Base-by-base conservation (phyloP, 1,139 yeast species). In the Yamadazyma kanchanaburiensis region DNA sequence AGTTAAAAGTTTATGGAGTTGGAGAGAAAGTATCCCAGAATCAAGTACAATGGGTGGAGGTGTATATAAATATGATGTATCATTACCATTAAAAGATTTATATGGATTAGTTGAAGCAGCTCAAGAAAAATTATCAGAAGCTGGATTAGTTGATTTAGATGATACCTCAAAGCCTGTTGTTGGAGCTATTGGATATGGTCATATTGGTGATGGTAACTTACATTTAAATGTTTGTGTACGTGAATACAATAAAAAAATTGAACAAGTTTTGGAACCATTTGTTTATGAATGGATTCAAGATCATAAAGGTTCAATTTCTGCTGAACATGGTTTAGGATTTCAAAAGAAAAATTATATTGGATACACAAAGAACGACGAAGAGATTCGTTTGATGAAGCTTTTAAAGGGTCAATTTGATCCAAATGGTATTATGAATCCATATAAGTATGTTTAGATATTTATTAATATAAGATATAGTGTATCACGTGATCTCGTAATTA, bases 281-380 rank as follows among this genome's bases (percentile, higher is more conserved):
- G 91, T 91, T 17, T 91, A 87, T 50, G 94, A 91, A 62, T 88
- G 91, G 84, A 84, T 91, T 38, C 70, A 74, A 32, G 48, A 60
- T 19, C 73, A 80, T 39, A 62, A 78, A 24, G 98, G 98, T 18
- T 87, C 96, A 1, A 81, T 91, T 31, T 83, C 95, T 37, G 98
- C 97, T 24, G 98, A 91, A 58, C 98, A 91, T 56, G 98, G 98
- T 4, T 70, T 91, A 38, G 98, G 98, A 1, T 85, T 91, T 74
- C 96, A 89, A 52, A 91, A 91, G 80, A 85, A 83, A 47, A 82
- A 84, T 51, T 91, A 84, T 55, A 73, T 89, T 44, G 81, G 81
- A 8, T 89, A 89, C 64, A 75, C 94, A 40, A 89, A 88, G 67
- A 75, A 76, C 42, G 77, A 71, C 6, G 62, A 64, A 28, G 88